A percentile compares a stretch with the other conserved stretches of the same genome.
These are phyloP conservation scores for Sporothrix schenckii DNA, from an alignment of 2,329 filamentous ascomycete species.

Conservation along the genomic window DNA sequence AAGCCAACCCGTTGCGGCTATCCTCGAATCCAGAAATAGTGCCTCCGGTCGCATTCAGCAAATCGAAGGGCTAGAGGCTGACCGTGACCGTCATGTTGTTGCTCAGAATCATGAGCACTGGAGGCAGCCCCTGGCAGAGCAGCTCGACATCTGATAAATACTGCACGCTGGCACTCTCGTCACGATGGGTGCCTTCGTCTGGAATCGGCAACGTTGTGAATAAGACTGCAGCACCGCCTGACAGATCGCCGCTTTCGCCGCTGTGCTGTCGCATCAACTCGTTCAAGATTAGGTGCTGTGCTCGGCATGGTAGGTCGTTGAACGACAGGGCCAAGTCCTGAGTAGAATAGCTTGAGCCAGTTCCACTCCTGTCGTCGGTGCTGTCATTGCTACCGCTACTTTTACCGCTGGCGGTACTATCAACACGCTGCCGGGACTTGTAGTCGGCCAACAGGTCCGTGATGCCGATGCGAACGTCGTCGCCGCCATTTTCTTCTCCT, in stretches of 20 bases:
- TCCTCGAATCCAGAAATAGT: neutral
- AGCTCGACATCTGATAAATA: slow-evolving; percentile 81
- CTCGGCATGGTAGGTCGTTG: slow-evolving; percentile 81
- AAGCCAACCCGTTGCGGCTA: slow-evolving; percentile 20
- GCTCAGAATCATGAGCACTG: slow-evolving; percentile 76
- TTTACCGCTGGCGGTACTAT: neutral
- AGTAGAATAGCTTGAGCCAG: slow-evolving; percentile 34
- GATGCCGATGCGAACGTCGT: slow-evolving; percentile 50
- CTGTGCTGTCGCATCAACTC: slow-evolving; percentile 75
- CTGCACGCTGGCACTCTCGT: slow-evolving; percentile 68
- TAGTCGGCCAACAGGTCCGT: slow-evolving; percentile 51
- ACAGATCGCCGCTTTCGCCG: slow-evolving; percentile 50
- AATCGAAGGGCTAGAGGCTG: slow-evolving; percentile 57
- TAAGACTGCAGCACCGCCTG: slow-evolving; percentile 63
- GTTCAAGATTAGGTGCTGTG: slow-evolving; percentile 84
- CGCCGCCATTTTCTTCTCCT: slow-evolving; percentile 9
- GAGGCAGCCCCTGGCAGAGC: slow-evolving; percentile 74
- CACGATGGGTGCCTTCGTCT: slow-evolving; percentile 71
- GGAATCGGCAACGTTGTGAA: slow-evolving; percentile 85
- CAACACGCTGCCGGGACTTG: slow-evolving; percentile 33
- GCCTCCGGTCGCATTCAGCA: neutral
- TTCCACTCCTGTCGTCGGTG: slow-evolving; percentile 8
- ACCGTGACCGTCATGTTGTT: slow-evolving; percentile 90
- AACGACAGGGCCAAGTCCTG: slow-evolving; percentile 68
- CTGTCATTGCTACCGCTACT: neutral